Conservation (phyloP, 371 early-diverging fungal genomes). For the Gilbertella persicaria region DNA sequence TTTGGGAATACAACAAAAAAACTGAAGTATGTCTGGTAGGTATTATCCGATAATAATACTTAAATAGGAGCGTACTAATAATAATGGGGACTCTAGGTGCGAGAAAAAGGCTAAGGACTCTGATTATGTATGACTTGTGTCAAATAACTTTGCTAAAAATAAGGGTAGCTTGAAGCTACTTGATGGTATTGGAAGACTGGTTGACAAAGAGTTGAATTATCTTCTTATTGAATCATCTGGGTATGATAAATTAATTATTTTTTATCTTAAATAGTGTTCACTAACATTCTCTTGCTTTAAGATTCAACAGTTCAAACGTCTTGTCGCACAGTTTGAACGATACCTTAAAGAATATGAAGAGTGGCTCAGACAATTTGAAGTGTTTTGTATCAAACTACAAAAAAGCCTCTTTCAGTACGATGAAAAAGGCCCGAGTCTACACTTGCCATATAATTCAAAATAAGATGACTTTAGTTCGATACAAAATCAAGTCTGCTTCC, state of each 20-base stretch:
- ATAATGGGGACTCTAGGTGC: too few species aligned
- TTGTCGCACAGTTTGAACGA: constrained; percentile 8
- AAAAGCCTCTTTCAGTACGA: constrained; percentile 12
- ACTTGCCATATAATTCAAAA: constrained; percentile 20
- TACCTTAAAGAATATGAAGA: constrained; percentile 10
- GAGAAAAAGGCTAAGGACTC: too few species aligned
- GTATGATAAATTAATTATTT: constrained; percentile 10
- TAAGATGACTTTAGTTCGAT: constrained; percentile 15
- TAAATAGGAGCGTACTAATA: too few species aligned
- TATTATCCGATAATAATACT: too few species aligned
- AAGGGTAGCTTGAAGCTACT: too few species aligned
- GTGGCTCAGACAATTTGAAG: constrained; percentile 11
- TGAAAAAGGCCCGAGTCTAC: constrained; percentile 5
- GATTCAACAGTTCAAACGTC: constrained; percentile 11
- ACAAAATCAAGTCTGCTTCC: constrained; percentile 11
- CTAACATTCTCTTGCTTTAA: constrained; percentile 9
- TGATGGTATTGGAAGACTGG: too few species aligned
- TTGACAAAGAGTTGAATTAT: too few species aligned
- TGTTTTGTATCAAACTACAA: constrained; percentile 7
- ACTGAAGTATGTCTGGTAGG: too few species aligned
- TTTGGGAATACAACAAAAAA: too few species aligned
- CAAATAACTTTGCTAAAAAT: too few species aligned
- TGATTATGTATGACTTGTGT: too few species aligned
- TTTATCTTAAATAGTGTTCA: constrained; percentile 8
- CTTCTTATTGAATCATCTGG: constrained; percentile 15